phyloP scores from a whole-genome alignment of 2,329 filamentous ascomycete species.

The Epichloe typhina region DNA sequence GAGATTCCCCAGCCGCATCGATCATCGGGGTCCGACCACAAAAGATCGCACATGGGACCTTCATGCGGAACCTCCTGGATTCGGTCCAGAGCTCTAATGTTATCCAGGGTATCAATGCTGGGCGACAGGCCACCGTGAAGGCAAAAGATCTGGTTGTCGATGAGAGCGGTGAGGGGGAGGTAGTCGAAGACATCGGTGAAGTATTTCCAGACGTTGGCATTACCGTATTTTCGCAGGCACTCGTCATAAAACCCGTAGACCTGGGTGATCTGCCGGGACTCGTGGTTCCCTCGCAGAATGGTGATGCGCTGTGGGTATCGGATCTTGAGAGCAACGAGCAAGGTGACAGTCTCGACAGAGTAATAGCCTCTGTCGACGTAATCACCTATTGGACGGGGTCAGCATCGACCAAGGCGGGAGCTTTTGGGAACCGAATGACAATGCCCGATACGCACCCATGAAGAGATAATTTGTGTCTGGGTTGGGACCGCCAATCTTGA shows the following conservation, averaged over 20 bases:
- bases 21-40: conserved; percentile 98
- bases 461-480: conserved; percentile 99
- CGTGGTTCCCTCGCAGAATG: conserved; percentile 96
- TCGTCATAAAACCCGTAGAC: conserved; percentile 99
- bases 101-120: conserved; percentile 90
- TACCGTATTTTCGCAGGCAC: conserved; percentile 96
- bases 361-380: conserved; percentile 99
- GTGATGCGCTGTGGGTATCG: conserved; percentile 96
- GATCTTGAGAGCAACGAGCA: conserved; percentile 94
- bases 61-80: conserved; percentile 98
- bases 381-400: conserved; percentile 51
- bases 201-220: conserved; percentile 98
- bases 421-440: background rate
- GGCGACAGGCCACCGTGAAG: conserved; percentile 92
- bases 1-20: conserved; percentile 93
- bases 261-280: conserved; percentile 96
- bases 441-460: conserved; percentile 57
- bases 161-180: conserved; percentile 83
- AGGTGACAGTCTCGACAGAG: conserved; percentile 93
- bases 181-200: conserved; percentile 99
- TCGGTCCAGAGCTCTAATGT: conserved; percentile 87
- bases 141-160: conserved; percentile 99
- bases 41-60: conserved; percentile 92
- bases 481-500: conserved; percentile 96
- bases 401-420: background rate